These are phyloP conservation scores for Alternaria arborescens DNA, from an alignment of 2,329 filamentous ascomycete genomes.

Conservation along the genomic window DNA sequence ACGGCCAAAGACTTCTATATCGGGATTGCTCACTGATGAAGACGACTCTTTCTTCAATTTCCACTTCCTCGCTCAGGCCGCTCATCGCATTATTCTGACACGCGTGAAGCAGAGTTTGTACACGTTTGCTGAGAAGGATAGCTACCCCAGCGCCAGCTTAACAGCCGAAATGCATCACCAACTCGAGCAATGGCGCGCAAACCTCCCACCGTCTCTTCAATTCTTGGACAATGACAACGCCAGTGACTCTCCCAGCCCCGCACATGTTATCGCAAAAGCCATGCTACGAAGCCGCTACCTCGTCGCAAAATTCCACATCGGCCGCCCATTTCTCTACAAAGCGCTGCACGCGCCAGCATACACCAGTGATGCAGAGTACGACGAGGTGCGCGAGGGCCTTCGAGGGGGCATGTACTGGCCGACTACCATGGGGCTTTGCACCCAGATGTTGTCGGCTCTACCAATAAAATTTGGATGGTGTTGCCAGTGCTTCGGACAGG, in stretches of 20 bases:
- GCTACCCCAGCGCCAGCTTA: conserved; percentile 57
- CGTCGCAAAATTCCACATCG: conserved; percentile 50
- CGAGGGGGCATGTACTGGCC: conserved; percentile 50
- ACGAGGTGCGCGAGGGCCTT: conserved; percentile 40
- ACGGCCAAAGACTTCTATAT: conserved; percentile 45
- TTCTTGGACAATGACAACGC: conserved; percentile 51
- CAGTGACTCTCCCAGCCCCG: conserved; percentile 43
- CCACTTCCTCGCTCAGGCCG: conserved; percentile 65
- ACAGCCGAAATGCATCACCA: conserved; percentile 64
- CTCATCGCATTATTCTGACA: conserved; percentile 64
- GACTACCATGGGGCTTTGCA: conserved; percentile 47
- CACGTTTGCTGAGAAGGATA: conserved; percentile 55
- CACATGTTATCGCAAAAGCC: conserved; percentile 50
- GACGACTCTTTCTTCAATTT: conserved; percentile 66
- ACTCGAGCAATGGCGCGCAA: conserved; percentile 63
- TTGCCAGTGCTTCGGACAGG: conserved; percentile 50
- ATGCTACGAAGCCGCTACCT: conserved; percentile 51
- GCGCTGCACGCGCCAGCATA: conserved; percentile 43
- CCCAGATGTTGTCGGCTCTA: conserved; percentile 47
- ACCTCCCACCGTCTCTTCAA: conserved; percentile 59
- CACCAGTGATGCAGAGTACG: conserved; percentile 44
- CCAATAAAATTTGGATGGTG: conserved; percentile 52
- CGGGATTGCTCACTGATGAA: conserved; percentile 51
- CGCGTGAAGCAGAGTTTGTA: conserved; percentile 62
- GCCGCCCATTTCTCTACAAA: conserved; percentile 51